phyloP scores from a whole-genome alignment of 306 rosid species.

The Pyrus bretschneideri region DNA sequence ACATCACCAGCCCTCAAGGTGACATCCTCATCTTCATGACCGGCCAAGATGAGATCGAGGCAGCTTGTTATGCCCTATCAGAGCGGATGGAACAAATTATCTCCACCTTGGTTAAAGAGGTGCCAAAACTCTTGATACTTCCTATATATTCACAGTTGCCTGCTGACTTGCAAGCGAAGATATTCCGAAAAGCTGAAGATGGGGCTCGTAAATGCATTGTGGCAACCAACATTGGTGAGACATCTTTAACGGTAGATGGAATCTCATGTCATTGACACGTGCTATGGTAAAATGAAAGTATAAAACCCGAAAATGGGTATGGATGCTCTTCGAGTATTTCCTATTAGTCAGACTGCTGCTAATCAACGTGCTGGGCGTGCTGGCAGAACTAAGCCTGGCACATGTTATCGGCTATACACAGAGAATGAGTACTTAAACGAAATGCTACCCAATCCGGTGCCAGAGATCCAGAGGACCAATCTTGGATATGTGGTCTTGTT shows the following conservation, averaged over 20 bases:
- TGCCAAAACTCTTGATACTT: constrained; percentile 82
- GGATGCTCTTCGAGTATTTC: constrained; percentile 98
- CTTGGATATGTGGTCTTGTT: constrained; percentile 85
- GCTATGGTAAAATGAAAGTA: constrained; percentile 94
- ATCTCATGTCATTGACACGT: constrained; percentile 89
- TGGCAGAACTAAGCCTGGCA: constrained; percentile 98
- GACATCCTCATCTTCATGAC: constrained; percentile 98
- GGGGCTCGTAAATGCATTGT: constrained; percentile 92
- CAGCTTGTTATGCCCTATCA: constrained; percentile 86
- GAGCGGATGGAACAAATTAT: constrained; percentile 80
- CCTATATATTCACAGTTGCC: constrained; percentile 97
- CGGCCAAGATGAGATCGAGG: constrained; percentile 98
- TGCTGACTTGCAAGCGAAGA: constrained; percentile 93
- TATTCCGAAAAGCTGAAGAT: constrained; percentile 85
- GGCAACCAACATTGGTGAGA: constrained; percentile 96
- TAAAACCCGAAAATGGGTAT: constrained; percentile 95
- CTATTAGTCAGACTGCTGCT: constrained; percentile 93
- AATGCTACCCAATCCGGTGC: constrained; percentile 80
- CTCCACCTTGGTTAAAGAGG: constrained; percentile 60
- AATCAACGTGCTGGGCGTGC: constrained; percentile 97
- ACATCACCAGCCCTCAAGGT: constrained; percentile 80
- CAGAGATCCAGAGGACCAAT: constrained; percentile 94
- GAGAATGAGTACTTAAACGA: constrained; percentile 82
- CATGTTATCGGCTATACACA: constrained; percentile 78
- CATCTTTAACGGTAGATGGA: constrained; percentile 93